Conservation (phyloP, 495 filamentous ascomycete species). For the Aspergillus ellipticus region DNA sequence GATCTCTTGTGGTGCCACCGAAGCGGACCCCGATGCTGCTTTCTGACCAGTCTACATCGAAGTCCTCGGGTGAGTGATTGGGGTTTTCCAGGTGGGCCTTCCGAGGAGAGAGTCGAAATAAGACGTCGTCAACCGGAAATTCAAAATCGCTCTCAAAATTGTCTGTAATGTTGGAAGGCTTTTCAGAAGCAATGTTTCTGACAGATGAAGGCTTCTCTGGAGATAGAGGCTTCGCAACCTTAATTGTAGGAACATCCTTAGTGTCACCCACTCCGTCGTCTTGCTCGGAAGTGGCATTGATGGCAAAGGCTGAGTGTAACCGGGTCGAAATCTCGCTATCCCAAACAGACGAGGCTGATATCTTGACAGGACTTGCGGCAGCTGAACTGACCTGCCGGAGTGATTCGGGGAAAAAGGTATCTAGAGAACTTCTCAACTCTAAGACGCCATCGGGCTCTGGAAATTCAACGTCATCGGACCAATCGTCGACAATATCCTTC, state of each 20-base stretch:
- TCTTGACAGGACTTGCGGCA: slow-evolving; percentile 38
- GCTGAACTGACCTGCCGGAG: slow-evolving; percentile 60
- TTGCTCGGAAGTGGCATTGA: slow-evolving; percentile 60
- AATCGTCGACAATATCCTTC: slow-evolving; percentile 78
- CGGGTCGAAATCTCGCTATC: slow-evolving; percentile 25
- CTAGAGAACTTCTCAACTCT: slow-evolving; percentile 59
- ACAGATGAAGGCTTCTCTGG: slow-evolving; percentile 42
- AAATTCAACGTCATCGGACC: slow-evolving; percentile 86
- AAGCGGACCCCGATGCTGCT: slow-evolving; percentile 85
- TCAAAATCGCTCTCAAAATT: slow-evolving; percentile 78
- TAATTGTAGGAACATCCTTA: slow-evolving; percentile 66
- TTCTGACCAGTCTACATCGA: slow-evolving; percentile 84
- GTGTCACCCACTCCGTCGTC: slow-evolving; percentile 58
- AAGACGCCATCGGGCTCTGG: slow-evolving; percentile 57
- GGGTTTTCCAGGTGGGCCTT: slow-evolving; percentile 57
- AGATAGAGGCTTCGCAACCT: slow-evolving; percentile 56
- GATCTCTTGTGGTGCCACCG: slow-evolving; percentile 76
- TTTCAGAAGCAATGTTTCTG: slow-evolving; percentile 15
- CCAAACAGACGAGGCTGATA: slow-evolving; percentile 29
- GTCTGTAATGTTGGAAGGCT: slow-evolving; percentile 46
- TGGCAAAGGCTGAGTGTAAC: slow-evolving; percentile 23
- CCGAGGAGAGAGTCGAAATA: slow-evolving; percentile 55
- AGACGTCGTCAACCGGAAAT: slow-evolving; percentile 56
- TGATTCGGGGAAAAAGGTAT: slow-evolving; percentile 61
- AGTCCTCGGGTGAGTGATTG: slow-evolving; percentile 63